Base-by-base conservation (phyloP, 352 stramenopile species). In the Peronospora destructor region DNA sequence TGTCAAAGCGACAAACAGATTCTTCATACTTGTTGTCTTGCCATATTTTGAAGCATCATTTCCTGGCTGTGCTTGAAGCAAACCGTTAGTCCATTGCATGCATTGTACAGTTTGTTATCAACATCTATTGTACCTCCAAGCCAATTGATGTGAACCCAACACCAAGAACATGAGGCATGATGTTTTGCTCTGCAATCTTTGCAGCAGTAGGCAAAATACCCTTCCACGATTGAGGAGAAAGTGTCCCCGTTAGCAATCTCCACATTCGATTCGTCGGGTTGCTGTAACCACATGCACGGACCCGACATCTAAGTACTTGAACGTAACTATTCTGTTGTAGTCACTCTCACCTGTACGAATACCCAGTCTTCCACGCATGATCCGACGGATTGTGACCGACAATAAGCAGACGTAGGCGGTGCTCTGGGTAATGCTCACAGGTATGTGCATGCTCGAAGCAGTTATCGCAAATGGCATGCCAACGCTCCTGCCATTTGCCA, bases 211-310 rank as follows among this genome's bases (percentile, higher is more conserved):
- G 77, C 9, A 94, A 19, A 9, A 94, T 72, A 1, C 81, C 84
- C 11, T 61, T 21, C 76, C 81, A 93, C 6, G 64, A 65, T 3
- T 71, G 56, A 30, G 73, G 59, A 4, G 73, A 46, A 14, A 90
- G 64, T 1, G 56, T 74, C 7, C 86, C 86, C 19, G 76, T 85
- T 12, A 95, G 56, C 38, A 95, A 52, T 40, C 75, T 86, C 86
- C 85, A 95, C 73, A 95, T 90, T 25, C 82, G 81, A 55, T 95
- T 95, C 16, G 59, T 91, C 8, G 86, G 86, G 44, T 95, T 95
- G 53, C 79, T 91, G 43, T 9, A 43, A 33, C 35, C n/a, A 34
- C 40, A 32, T 16, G 19, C 7, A 7, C 13, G 6, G 8, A 9
- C 33, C 8, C 12, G 32, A 16, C 32, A 12, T 17, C 8, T 19